Conservation (phyloP, 805 yeast genomes). For the Millerago galiae region DNA sequence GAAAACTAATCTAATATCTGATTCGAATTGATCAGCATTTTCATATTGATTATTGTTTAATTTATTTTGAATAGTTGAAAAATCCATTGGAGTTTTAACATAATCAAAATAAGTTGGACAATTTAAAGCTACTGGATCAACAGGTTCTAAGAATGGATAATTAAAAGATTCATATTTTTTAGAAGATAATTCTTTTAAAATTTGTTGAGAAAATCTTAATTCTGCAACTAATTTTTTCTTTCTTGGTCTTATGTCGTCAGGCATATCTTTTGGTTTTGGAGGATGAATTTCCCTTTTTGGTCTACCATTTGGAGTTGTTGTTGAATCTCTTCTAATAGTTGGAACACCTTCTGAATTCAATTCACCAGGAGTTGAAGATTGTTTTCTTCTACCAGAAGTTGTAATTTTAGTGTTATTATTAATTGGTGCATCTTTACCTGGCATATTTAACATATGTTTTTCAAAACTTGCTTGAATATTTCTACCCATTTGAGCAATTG, state of each 20-base stretch:
- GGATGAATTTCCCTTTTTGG: slow-evolving; percentile 97
- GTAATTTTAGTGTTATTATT: slow-evolving; percentile 4
- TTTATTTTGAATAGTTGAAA: slow-evolving; percentile 76
- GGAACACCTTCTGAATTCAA: slow-evolving; percentile 45
- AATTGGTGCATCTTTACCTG: slow-evolving; percentile 46
- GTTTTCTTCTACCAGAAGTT: slow-evolving; percentile 18
- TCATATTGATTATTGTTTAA: slow-evolving; percentile 83
- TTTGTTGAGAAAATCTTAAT: slow-evolving; percentile 75
- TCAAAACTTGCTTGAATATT: slow-evolving; percentile 88
- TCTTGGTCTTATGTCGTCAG: slow-evolving; percentile 85
- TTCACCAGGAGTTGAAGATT: slow-evolving; percentile 24
- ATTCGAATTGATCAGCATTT: slow-evolving; percentile 80
- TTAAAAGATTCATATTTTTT: slow-evolving; percentile 82
- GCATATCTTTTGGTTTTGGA: slow-evolving; percentile 89
- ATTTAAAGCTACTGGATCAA: slow-evolving; percentile 89
- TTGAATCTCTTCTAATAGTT: slow-evolving; percentile 66
- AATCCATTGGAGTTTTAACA: slow-evolving; percentile 91
- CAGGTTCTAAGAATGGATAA: slow-evolving; percentile 90
- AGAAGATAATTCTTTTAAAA: slow-evolving; percentile 72
- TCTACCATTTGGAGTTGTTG: slow-evolving; percentile 58
- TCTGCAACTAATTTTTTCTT: slow-evolving; percentile 89
- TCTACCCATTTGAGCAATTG: slow-evolving; percentile 86
- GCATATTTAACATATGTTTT: slow-evolving; percentile 88
- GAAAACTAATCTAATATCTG: slow-evolving; percentile 77
- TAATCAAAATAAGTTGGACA: slow-evolving; percentile 86